phyloP scores from a whole-genome alignment of 2,329 filamentous ascomycete species.

The Bretziella fagacearum region DNA sequence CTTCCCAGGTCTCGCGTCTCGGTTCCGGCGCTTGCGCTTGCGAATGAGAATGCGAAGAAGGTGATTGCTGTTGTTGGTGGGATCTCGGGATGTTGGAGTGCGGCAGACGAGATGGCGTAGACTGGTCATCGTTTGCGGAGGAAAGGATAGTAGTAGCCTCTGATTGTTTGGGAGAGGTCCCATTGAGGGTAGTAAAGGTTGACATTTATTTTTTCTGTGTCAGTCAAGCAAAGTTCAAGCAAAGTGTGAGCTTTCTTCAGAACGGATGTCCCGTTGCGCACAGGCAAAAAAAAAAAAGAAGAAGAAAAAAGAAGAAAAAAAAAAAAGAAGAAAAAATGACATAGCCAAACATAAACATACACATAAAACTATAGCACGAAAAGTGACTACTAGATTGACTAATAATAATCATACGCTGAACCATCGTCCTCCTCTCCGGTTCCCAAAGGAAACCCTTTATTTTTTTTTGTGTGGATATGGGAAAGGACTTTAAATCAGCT shows the following conservation, averaged over 20 bases:
- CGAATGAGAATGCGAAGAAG: constrained; percentile 4
- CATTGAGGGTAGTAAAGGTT: constrained; percentile 35
- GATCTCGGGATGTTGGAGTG: constrained; percentile 12
- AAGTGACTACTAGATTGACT: too few species aligned
- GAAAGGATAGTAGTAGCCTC: constrained; percentile 20
- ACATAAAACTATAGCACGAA: too few species aligned
- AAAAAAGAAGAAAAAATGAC: not conserved
- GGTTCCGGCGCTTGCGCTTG: constrained; percentile 6
- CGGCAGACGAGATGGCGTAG: constrained; percentile 15
- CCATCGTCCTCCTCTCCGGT: too few species aligned
- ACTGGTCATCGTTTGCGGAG: constrained; percentile 4
- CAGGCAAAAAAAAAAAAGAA: constrained; percentile 2
- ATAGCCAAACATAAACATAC: too few species aligned
- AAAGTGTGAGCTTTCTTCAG: not conserved
- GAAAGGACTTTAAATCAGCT: not conserved
- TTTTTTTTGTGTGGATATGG: too few species aligned
- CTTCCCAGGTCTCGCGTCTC: constrained; percentile 12
- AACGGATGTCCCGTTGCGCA: constrained; percentile 1
- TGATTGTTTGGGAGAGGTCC: constrained; percentile 29
- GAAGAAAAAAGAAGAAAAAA: not conserved
- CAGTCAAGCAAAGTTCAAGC: not conserved
- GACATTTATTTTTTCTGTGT: constrained; percentile 24
- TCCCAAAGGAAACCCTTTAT: too few species aligned
- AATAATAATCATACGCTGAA: too few species aligned
- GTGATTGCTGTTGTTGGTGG: constrained; percentile 4